Evolutionary conservation across 768 basidiomycete species (phyloP), one percentile per base, ranked within the genome.

Genomic region (Mrakia blollopis): DNA sequence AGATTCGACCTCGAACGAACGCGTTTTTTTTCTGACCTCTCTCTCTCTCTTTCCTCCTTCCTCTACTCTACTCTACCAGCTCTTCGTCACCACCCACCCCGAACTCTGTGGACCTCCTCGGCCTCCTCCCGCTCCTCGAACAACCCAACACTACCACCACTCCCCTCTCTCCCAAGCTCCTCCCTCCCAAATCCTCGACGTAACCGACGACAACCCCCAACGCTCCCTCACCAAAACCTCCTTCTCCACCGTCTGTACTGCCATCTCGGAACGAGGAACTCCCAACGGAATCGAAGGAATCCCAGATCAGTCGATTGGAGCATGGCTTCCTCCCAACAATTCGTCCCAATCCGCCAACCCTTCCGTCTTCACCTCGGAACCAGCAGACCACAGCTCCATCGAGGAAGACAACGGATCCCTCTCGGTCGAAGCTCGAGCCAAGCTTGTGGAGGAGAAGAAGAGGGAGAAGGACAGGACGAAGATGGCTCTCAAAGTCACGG

Each of bases 31-130:
- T 50, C 28, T n/a, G 52, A 72, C 44, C n/a, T 21, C 44, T 18
- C 25, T 30, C n/a, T 11, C 18, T 14, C 3, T 44, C 44, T 1
- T 52, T 52, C 21, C n/a, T 47, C 35, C 30, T 9, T 67, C 21
- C 37, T n/a, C n/a, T n/a, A n/a, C n/a, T n/a, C n/a, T n/a, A n/a
- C n/a, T n/a, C n/a, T n/a, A n/a, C n/a, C 28, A 90, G 78, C 90
- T 93, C 11, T 99, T 97, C 82, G 91, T 98, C 79, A 88, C 91
- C 80, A 91, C 94, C 47, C 95, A 99, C 83, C 94, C 95, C 35
- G 94, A 97, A 83, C 86, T 97, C 52, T 87, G 86, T 79, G 67
- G 41, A 57, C 75, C 67, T 62, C 67, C 73, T 50, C 73, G 65
- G 30, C 60, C 61, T 35, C 65, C 65, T 68, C 65, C 65, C 35